Conservation (phyloP, 179 eudicot species). For the Silene noctiflora region DNA sequence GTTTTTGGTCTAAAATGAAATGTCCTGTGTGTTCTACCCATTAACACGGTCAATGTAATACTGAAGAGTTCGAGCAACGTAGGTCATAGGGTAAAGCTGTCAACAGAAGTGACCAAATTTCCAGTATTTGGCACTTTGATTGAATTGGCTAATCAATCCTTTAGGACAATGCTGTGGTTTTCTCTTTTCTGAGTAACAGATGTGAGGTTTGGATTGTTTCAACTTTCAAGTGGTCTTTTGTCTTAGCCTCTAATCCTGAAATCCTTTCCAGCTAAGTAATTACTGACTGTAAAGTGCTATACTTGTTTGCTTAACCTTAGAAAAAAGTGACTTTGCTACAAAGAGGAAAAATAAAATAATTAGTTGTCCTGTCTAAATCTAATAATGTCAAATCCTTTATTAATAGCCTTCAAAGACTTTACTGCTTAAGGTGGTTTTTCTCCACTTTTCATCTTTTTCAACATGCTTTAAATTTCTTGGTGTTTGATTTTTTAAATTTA, state of each 20-base stretch:
- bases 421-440: background rate
- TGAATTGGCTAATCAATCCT: too few species aligned
- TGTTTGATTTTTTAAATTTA: too few species aligned
- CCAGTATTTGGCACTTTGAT: background rate
- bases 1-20: too few species aligned
- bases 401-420: constrained; percentile 8
- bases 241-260: background rate
- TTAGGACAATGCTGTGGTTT: background rate
- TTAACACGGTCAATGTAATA: too few species aligned
- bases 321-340: constrained; percentile 16
- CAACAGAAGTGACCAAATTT: background rate
- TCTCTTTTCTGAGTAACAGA: background rate
- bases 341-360: constrained; percentile 2
- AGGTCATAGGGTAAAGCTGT: background rate
- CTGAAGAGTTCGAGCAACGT: too few species aligned
- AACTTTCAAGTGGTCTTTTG: background rate
- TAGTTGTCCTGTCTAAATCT: constrained; percentile 23
- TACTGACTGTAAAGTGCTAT: constrained; percentile 12
- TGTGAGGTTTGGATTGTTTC: background rate
- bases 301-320: constrained; percentile 8
- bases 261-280: constrained; percentile 29
- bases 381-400: constrained; percentile 26
- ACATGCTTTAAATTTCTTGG: background rate
- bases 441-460: constrained; percentile 18
- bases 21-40: too few species aligned